Base-by-base conservation (phyloP, 257 asterid species). In the Nicotiana tomentosiformis region DNA sequence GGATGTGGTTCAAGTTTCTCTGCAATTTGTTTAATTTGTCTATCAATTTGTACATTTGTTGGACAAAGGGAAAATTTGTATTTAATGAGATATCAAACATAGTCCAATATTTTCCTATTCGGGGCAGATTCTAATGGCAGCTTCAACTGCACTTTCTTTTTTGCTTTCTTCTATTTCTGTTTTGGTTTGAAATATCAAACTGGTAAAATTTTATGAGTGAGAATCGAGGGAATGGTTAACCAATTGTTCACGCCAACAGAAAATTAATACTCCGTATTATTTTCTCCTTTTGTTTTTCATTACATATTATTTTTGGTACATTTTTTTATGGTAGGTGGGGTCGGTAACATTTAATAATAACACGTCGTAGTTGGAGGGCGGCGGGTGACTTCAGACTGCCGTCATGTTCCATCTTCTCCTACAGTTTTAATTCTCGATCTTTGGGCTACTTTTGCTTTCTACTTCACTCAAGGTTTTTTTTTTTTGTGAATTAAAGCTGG, bases 331-430 rank as follows among this genome's bases (percentile, higher is more conserved):
- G 51, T 43, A 2, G 4, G 51, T 43, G 4, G n/a, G n/a, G 18
- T 49, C 62, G n/a, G 23, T 43, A 20, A 39, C 60, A 43, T 43
- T 43, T 8, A 35, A 30, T 69, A 68, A 77, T 80, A 51, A 81
- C 33, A 80, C 81, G 88, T 83, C 90, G 85, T 67, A 83, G 88
- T 88, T 55, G 85, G 87, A 90, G 91, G 90, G 88, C 91, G 93
- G 92, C 91, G 88, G 90, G 58, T 87, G 81, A 88, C 85, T 68
- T 88, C 90, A 83, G 57, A 4, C 66, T 82, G 30, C 81, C 90
- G 91, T 90, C 91, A 90, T 46, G 51, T 69, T 82, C 80, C 20
- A 55, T 78, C 67, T 61, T 17, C 84, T 81, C 37, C 33, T 72
- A 77, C 83, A 68, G 39, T 30, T 15, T 26, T 5, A n/a, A 14